phyloP scores from a whole-genome alignment of 164 flowering plant genomes.

The Nymphaea colorata region DNA sequence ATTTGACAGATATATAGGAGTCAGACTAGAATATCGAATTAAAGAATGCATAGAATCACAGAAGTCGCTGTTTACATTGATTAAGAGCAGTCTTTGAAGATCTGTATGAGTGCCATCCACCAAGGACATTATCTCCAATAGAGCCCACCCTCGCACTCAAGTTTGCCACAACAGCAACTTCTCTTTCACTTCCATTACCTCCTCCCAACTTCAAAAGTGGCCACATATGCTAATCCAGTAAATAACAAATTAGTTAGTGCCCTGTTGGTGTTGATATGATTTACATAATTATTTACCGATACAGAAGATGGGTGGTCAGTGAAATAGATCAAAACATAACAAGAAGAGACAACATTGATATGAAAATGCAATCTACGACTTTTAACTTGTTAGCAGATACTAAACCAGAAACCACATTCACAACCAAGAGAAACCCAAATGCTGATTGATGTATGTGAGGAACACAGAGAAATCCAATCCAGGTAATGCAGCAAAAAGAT shows the following conservation, averaged over 20 bases:
- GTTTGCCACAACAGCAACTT: conserved; percentile 73
- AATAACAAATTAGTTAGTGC: background rate
- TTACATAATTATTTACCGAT: too few species aligned
- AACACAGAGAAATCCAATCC: too few species aligned
- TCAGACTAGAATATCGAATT: background rate
- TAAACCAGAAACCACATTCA: too few species aligned
- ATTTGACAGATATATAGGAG: too few species aligned
- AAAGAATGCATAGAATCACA: background rate
- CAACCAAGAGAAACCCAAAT: too few species aligned
- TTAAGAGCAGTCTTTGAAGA: conserved; percentile 89
- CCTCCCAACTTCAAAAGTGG: conserved; percentile 86
- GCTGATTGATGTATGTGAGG: too few species aligned
- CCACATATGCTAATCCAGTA: conserved; percentile 73
- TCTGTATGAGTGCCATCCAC: conserved; percentile 99
- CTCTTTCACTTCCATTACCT: conserved; percentile 43
- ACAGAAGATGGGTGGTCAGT: too few species aligned
- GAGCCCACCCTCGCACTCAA: conserved; percentile 96
- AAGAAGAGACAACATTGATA: too few species aligned
- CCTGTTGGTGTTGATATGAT: background rate
- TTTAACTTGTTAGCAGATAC: too few species aligned
- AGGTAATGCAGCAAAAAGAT: too few species aligned
- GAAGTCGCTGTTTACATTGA: conserved; percentile 39
- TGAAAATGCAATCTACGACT: too few species aligned
- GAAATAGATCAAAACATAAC: too few species aligned
- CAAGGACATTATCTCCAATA: conserved; percentile 73